These are phyloP conservation scores for Leccinum arenicola DNA, from an alignment of 768 basidiomycete species.

Conservation along the genomic window DNA sequence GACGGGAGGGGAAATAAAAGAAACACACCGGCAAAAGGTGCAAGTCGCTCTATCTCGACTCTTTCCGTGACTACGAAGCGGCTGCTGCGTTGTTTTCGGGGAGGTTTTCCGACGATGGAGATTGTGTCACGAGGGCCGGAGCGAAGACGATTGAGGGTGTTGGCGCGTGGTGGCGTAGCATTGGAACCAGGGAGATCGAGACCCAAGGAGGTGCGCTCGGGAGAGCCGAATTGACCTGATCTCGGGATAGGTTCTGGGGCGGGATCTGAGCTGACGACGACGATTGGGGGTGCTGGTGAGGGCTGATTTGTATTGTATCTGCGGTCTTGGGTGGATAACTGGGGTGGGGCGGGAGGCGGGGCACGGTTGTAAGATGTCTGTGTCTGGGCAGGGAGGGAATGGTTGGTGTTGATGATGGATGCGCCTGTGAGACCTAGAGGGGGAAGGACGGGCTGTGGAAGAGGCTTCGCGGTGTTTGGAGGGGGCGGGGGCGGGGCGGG, in stretches of 20 bases:
- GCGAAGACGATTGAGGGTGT: slow-evolving; percentile 70
- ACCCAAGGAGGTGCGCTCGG: slow-evolving; percentile 47
- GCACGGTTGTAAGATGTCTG: slow-evolving; percentile 42
- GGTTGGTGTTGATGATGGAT: slow-evolving; percentile 36
- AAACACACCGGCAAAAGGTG: slow-evolving; percentile 74
- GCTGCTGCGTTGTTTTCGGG: slow-evolving; percentile 96
- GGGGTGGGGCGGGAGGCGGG: slow-evolving; percentile 38
- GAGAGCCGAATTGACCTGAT: slow-evolving; percentile 38
- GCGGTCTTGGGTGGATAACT: slow-evolving; percentile 52
- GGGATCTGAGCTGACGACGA: slow-evolving; percentile 78
- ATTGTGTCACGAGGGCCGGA: slow-evolving; percentile 93
- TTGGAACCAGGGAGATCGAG: slow-evolving; percentile 44
- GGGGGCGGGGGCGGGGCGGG: slow-evolving; percentile 56
- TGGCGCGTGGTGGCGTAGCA: slow-evolving; percentile 62
- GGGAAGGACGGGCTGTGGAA: slow-evolving; percentile 50
- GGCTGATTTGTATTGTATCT: slow-evolving; percentile 44
- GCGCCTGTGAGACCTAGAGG: slow-evolving; percentile 35
- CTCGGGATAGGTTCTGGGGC: slow-evolving; percentile 46
- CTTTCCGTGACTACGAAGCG: slow-evolving; percentile 95
- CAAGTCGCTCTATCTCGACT: slow-evolving; percentile 93
- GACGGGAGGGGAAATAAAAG: slow-evolving; percentile 8
- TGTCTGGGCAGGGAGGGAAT: slow-evolving; percentile 41
- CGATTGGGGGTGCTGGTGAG: slow-evolving; percentile 72
- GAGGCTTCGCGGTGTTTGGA: slow-evolving; percentile 62
- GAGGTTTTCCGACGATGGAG: slow-evolving; percentile 92